phyloP scores from a whole-genome alignment of 768 basidiomycete species.

The Phanerochaete carnosa region DNA sequence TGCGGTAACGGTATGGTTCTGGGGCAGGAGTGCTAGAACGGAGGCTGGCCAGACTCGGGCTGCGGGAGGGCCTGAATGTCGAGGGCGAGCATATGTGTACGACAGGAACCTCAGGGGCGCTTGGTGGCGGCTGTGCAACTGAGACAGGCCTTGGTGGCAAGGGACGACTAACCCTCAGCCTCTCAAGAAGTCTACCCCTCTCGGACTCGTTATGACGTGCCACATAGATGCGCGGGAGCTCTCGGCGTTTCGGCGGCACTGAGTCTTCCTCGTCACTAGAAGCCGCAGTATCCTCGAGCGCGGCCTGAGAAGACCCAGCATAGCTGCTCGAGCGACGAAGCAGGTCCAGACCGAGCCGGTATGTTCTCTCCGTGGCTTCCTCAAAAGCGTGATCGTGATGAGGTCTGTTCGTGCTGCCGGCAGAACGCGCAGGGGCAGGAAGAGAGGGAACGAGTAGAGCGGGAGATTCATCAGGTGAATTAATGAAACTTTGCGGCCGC shows the following conservation, averaged over 20 bases:
- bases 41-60: background rate
- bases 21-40: background rate
- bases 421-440: background rate
- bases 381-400: background rate
- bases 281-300: background rate
- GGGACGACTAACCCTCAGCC: constrained; percentile 1
- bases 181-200: background rate
- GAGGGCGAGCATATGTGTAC: constrained; percentile 15
- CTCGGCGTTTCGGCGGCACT: background rate
- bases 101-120: background rate
- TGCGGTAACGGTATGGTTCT: background rate
- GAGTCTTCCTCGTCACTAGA: background rate
- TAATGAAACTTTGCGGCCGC: background rate
- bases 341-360: constrained; percentile 8
- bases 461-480: background rate
- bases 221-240: background rate
- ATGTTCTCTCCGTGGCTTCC: constrained; percentile 8
- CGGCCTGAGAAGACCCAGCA: background rate
- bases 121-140: background rate
- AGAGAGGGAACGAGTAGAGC: background rate
- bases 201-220: background rate
- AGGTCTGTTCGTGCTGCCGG: background rate
- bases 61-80: constrained; percentile 19
- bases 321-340: constrained; percentile 2
- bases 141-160: background rate